phyloP scores from a whole-genome alignment of 2,329 filamentous ascomycete genomes.

The Huntiella abstrusa region DNA sequence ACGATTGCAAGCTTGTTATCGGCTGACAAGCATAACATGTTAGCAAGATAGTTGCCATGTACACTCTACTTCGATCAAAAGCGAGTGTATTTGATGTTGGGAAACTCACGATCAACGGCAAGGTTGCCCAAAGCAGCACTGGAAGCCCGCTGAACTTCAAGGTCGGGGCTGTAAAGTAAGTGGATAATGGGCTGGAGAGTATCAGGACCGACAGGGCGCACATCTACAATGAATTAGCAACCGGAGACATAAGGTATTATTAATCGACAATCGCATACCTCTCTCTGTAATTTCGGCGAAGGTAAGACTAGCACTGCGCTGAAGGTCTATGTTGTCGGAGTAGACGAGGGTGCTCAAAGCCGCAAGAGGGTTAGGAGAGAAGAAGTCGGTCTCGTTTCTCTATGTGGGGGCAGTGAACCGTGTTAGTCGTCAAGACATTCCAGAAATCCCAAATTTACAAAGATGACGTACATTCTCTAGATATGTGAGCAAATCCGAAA shows the following conservation, averaged over 20 bases:
- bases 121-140: conserved; percentile 92
- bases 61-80: not conserved
- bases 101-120: conserved; percentile 73
- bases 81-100: not conserved
- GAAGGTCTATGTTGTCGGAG: conserved; percentile 95
- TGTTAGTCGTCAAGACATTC: conserved; percentile 17
- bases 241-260: not conserved
- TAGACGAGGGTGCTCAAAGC: conserved; percentile 92
- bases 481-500: conserved; percentile 85
- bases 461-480: conserved; percentile 66
- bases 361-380: conserved; percentile 82
- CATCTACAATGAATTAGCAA: conserved; percentile 42
- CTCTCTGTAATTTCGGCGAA: conserved; percentile 97
- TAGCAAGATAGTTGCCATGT: conserved; percentile 18
- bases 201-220: conserved; percentile 83
- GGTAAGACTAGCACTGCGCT: conserved; percentile 90
- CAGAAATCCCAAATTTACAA: too few relatives aligned
- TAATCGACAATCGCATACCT: conserved; percentile 39
- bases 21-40: conserved; percentile 34
- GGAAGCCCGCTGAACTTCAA: conserved; percentile 90
- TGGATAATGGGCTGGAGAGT: conserved; percentile 93
- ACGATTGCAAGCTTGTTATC: conserved; percentile 98
- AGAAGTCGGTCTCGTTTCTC: conserved; percentile 97
- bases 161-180: conserved; percentile 83
- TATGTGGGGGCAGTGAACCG: conserved; percentile 20